These are phyloP conservation scores for Xerocomus amazonicus DNA, from an alignment of 1,284 basidiomycete genomes.

Conservation along the genomic window DNA sequence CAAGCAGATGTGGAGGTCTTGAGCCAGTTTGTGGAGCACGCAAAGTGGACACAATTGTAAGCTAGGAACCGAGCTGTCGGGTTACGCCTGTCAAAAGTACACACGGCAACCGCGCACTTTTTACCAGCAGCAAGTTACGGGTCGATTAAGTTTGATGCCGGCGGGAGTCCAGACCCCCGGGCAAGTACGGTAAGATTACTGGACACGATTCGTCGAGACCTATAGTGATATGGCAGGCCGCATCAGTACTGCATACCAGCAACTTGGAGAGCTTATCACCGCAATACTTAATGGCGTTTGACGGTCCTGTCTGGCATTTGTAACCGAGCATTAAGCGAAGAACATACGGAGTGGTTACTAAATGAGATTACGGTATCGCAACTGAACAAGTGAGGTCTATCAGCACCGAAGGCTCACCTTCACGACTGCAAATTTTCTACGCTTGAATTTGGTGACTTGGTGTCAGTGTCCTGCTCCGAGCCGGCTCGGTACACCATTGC, in stretches of 20 bases:
- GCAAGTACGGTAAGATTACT: conserved; percentile 1
- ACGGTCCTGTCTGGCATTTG: not conserved
- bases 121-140: conserved; percentile 3
- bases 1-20: conserved; percentile 40
- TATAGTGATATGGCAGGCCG: not conserved
- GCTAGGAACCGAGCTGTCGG: conserved; percentile 14
- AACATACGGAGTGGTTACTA: conserved; percentile 17
- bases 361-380: conserved; percentile 28
- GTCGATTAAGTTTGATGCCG: conserved; percentile 19
- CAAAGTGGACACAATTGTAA: conserved; percentile 23
- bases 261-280: not conserved
- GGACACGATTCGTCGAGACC: not conserved
- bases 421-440: conserved; percentile 28
- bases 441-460: conserved; percentile 11
- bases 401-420: conserved; percentile 21
- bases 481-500: conserved; percentile 9
- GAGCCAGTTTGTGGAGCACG: conserved; percentile 44
- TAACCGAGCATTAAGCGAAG: conserved; percentile 18
- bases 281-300: not conserved
- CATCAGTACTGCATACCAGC: not conserved
- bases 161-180: conserved; percentile 1
- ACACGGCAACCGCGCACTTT: conserved; percentile 19
- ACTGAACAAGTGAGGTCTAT: conserved; percentile 16
- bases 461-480: conserved; percentile 9
- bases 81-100: not conserved